phyloP scores from a whole-genome alignment of 306 rosid species.

The Prunus mume region DNA sequence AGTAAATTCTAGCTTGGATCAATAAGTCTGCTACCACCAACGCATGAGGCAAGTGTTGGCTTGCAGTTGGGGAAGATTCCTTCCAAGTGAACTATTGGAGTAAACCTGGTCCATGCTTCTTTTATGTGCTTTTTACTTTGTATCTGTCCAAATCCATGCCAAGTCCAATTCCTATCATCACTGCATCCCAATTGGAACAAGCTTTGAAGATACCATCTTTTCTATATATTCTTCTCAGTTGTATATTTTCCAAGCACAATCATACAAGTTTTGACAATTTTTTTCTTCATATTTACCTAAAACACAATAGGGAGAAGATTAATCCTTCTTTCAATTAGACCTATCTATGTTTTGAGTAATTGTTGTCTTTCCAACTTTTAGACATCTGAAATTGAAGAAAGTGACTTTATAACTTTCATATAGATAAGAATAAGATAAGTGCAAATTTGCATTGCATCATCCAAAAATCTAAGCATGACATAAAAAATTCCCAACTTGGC shows the following conservation, averaged over 20 bases:
- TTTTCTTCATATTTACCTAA: no score
- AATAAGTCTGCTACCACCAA: not conserved
- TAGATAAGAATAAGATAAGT: constrained; percentile 17
- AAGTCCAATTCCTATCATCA: not conserved
- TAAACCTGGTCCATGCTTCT: constrained; percentile 17
- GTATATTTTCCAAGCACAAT: not conserved
- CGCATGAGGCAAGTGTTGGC: not conserved
- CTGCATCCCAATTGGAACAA: not conserved
- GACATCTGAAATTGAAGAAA: not conserved
- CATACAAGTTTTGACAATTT: no score
- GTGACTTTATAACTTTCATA: not conserved
- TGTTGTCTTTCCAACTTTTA: not conserved
- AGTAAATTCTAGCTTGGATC: not conserved
- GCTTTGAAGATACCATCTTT: not conserved
- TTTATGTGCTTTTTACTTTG: not conserved
- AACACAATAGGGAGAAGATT: no score
- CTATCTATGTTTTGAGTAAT: not conserved
- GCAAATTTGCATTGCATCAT: constrained; percentile 9
- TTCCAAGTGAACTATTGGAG: constrained; percentile 4
- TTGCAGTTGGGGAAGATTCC: constrained; percentile 13
- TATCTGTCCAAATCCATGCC: not conserved
- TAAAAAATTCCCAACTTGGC: constrained; percentile 13
- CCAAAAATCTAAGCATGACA: not conserved
- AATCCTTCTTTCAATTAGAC: not conserved
- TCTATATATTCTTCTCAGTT: not conserved